A percentile compares a stretch with the other conserved stretches of the same genome.
Conservation (phyloP, 257 asterid species). For the Galeopsis tetrahit region DNA sequence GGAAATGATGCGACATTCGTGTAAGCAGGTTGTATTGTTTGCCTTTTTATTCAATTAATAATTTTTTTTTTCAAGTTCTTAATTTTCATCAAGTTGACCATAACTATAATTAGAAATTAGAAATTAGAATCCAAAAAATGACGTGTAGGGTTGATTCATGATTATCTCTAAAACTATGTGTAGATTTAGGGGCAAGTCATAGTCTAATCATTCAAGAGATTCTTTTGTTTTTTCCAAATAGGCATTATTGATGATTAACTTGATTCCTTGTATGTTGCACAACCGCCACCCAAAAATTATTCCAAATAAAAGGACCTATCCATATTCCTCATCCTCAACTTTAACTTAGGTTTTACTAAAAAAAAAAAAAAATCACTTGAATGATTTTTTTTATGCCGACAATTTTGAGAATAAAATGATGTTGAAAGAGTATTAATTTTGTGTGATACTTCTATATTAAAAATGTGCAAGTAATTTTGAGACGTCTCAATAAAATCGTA, state of each 20-base stretch:
- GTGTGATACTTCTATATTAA: too few species aligned
- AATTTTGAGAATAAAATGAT: too few species aligned
- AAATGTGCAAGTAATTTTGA: too few species aligned
- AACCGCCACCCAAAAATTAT: background rate
- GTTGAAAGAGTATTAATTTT: too few species aligned
- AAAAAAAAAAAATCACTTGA: too few species aligned
- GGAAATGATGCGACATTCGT: too few species aligned
- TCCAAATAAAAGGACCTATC: slow-evolving; percentile 18
- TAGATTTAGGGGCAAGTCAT: background rate
- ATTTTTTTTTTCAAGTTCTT: too few species aligned
- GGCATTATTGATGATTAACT: background rate
- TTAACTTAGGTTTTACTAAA: too few species aligned
- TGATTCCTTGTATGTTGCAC: background rate
- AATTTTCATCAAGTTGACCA: background rate
- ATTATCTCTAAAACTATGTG: background rate
- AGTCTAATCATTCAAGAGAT: background rate
- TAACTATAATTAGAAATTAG: background rate
- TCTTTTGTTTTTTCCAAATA: background rate
- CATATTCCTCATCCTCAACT: slow-evolving; percentile 6
- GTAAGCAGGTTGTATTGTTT: too few species aligned
- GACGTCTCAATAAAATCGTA: too few species aligned
- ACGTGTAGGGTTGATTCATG: background rate
- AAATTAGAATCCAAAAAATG: background rate
- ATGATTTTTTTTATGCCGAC: too few species aligned
- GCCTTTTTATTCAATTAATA: too few species aligned